Conservation (phyloP, 495 filamentous ascomycete genomes). For the Aspergillus steynii region DNA sequence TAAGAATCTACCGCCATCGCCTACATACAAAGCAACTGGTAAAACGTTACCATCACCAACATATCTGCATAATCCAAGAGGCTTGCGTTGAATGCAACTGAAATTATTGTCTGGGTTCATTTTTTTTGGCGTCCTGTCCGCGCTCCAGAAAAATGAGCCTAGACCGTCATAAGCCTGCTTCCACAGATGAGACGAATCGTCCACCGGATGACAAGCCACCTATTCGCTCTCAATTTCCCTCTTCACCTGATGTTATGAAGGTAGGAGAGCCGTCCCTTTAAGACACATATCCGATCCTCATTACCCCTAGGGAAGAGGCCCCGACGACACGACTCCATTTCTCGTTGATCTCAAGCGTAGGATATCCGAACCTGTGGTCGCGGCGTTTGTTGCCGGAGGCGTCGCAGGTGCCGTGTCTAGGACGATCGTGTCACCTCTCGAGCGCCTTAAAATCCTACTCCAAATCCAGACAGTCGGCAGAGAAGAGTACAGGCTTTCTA, state of each 20-base stretch:
- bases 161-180: slow-evolving; percentile 33
- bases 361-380: slow-evolving; percentile 70
- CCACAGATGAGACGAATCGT: slow-evolving; percentile 23
- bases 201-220: slow-evolving; percentile 21
- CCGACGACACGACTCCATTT: slow-evolving; percentile 17
- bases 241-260: slow-evolving; percentile 24
- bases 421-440: slow-evolving; percentile 93
- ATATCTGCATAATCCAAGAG: no score
- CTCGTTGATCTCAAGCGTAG: slow-evolving; percentile 22
- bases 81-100: no score
- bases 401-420: slow-evolving; percentile 95
- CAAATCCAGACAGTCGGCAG: slow-evolving; percentile 92
- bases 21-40: no score
- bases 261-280: slow-evolving; percentile 21
- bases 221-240: slow-evolving; percentile 26
- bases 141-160: slow-evolving; percentile 34
- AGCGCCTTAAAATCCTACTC: slow-evolving; percentile 95
- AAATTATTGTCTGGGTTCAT: no score
- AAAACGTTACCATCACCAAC: no score
- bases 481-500: slow-evolving; percentile 87
- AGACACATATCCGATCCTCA: slow-evolving; percentile 4
- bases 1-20: no score
- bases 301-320: slow-evolving; percentile 15
- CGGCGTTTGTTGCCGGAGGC: slow-evolving; percentile 94
- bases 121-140: no score